Evolutionary conservation across 768 basidiomycete genomes (phyloP), one percentile per base, ranked within the genome.

Genomic region (Cystobasidium tubakii): DNA sequence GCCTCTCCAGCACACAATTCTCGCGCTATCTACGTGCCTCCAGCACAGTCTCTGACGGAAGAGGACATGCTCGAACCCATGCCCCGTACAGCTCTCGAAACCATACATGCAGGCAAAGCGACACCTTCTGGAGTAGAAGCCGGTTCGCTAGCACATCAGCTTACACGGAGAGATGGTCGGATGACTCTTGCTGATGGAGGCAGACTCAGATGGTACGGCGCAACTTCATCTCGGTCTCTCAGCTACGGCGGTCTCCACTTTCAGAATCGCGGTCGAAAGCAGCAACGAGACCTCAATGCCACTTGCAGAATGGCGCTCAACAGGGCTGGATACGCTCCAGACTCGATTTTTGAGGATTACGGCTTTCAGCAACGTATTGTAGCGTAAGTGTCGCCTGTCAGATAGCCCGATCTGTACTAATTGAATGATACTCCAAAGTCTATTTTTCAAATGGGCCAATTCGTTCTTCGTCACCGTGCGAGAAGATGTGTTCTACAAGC

Each of bases 181-280:
- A 60, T 60, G 57, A 60, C 57, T 25, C 33, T 60, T 29, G 57
- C 57, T 2, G 57, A 60, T 31, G 57, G 57, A 6, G 57, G 57
- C 15, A 27, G 57, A 31, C 33, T 60, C 12, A 12, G 57, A 12
- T 60, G 57, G 57, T 60, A 60, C 33, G 57, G 57, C 13, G 57
- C 57, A 21, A 60, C 57, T 12, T 60, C 57, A 9, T 27, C 57
- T 21, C 57, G 57, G 3, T 29, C 29, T 21, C 57, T 60, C 57
- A 60, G 57, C 57, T 60, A 60, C 27, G 57, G 57, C 57, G 57
- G 57, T 34, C 33, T 60, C 33, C 57, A 60, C 57, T 60, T 60
- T 31, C 57, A 60, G 27, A 60, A 29, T 15, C 17, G 57, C 4
- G 57, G 57, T 6, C 17, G 57, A 6, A 60, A 60, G 29, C 57